Percentiles rank a stretch among this genome's conserved stretches.
phyloP scores from a whole-genome alignment of 2,329 filamentous ascomycete genomes.

The Celoporthe dispersa region DNA sequence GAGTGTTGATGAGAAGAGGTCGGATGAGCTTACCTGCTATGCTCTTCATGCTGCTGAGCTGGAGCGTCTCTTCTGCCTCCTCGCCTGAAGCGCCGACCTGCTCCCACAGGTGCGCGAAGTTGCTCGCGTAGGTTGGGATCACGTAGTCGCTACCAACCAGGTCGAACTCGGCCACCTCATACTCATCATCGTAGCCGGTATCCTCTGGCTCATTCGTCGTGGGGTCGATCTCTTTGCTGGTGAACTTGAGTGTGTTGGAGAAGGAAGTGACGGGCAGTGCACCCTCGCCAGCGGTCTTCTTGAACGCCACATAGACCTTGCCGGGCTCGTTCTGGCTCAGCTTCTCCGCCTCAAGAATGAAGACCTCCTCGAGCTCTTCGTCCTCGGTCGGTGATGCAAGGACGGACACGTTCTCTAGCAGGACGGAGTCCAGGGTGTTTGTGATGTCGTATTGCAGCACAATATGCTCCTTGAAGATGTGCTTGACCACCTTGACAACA shows the following conservation, averaged over 20 bases:
- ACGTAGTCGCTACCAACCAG: conserved; percentile 92
- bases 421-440: conserved; percentile 90
- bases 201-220: conserved; percentile 92
- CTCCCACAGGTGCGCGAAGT: conserved; percentile 96
- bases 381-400: conserved; percentile 80
- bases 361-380: conserved; percentile 86
- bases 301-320: conserved; percentile 94
- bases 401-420: conserved; percentile 87
- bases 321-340: conserved; percentile 85
- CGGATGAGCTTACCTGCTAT: conserved; percentile 72
- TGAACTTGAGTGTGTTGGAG: conserved; percentile 94
- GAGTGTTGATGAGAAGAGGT: neutral
- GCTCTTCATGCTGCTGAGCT: conserved; percentile 85
- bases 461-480: conserved; percentile 96
- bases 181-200: conserved; percentile 93
- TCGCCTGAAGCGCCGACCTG: conserved; percentile 88
- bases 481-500: conserved; percentile 90
- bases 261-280: conserved; percentile 82
- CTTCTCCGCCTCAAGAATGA: conserved; percentile 87
- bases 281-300: conserved; percentile 75
- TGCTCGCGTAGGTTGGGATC: conserved; percentile 88
- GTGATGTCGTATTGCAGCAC: conserved; percentile 97
- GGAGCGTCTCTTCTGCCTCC: conserved; percentile 88
- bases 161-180: conserved; percentile 93
- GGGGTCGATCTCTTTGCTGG: conserved; percentile 96